Percentiles rank a stretch among this genome's conserved stretches.
Evolutionary conservation across 2,329 filamentous ascomycete genomes (phyloP).

Genomic region (Neospermospora avenae): DNA sequence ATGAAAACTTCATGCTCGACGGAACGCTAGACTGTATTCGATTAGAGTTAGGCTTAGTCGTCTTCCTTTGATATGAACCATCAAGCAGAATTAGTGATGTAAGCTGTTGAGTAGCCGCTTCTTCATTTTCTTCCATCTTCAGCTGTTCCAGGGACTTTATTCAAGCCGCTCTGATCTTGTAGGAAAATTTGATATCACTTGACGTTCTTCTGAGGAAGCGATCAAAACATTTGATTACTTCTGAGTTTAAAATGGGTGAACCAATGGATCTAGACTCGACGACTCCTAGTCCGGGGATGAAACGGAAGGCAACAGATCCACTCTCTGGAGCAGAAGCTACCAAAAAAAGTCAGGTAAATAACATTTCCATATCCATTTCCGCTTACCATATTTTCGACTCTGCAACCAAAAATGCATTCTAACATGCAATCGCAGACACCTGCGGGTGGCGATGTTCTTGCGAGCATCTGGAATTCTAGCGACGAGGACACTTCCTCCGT

Average conservation of each 20-base stretch:
- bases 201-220: background rate
- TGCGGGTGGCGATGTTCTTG: constrained; percentile 27
- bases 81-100: too few species aligned
- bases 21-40: background rate
- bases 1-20: background rate
- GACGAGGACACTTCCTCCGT: constrained; percentile 23
- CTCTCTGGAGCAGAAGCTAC: constrained; percentile 22
- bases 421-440: constrained; percentile 25
- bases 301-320: constrained; percentile 29
- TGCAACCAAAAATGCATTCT: constrained; percentile 5
- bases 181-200: background rate
- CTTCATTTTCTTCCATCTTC: constrained; percentile 11
- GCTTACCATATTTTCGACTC: too few species aligned
- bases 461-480: constrained; percentile 33
- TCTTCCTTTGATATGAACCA: constrained; percentile 1
- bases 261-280: constrained; percentile 27
- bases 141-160: background rate
- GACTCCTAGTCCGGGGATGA: constrained; percentile 23
- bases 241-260: constrained; percentile 26
- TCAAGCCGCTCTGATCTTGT: constrained; percentile 1
- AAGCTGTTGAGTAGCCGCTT: background rate
- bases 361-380: background rate
- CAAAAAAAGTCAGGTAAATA: constrained; percentile 20
- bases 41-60: constrained; percentile 2
- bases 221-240: too few species aligned